These are phyloP conservation scores for Eremomyces bilateralis DNA, from an alignment of 495 filamentous ascomycete genomes.

Conservation along the genomic window DNA sequence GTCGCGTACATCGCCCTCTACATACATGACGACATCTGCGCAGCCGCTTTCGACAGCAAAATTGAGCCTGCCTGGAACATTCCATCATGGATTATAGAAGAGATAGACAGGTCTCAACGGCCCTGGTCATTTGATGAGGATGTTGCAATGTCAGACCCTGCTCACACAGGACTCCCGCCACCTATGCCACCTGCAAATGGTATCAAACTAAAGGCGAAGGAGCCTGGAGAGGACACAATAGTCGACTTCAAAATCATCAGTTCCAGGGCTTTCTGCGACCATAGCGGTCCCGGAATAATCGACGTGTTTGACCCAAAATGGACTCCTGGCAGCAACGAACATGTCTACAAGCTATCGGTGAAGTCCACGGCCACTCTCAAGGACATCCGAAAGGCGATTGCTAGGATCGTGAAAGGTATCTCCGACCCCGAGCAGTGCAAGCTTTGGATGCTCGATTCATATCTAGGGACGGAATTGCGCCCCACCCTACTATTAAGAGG, in stretches of 20 bases:
- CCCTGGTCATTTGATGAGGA: background rate
- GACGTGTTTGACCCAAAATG: slow-evolving; percentile 11
- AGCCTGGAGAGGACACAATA: slow-evolving; percentile 1
- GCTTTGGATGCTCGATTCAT: slow-evolving; percentile 13
- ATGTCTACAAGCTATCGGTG: slow-evolving; percentile 6
- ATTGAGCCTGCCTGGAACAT: slow-evolving; percentile 10
- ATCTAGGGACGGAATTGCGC: slow-evolving; percentile 4
- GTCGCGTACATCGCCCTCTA: slow-evolving; percentile 40
- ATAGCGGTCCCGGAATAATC: slow-evolving; percentile 11
- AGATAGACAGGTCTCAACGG: slow-evolving; percentile 8
- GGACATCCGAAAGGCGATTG: slow-evolving; percentile 11
- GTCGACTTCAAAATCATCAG: slow-evolving; percentile 13
- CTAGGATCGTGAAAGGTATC: slow-evolving; percentile 8
- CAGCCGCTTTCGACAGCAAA: slow-evolving; percentile 2
- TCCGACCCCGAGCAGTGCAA: slow-evolving; percentile 13
- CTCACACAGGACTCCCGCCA: background rate
- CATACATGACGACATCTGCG: slow-evolving; percentile 29
- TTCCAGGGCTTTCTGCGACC: slow-evolving; percentile 9
- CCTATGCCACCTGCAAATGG: too few species aligned
- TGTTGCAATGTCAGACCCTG: background rate
- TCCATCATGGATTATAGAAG: slow-evolving; percentile 10
- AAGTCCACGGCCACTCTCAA: slow-evolving; percentile 2
- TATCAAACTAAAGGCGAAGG: background rate
- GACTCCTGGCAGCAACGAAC: slow-evolving; percentile 3
- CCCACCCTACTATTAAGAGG: slow-evolving; percentile 10